These are phyloP conservation scores for Aspergillus leporis DNA, from an alignment of 495 filamentous ascomycete genomes.

Conservation along the genomic window DNA sequence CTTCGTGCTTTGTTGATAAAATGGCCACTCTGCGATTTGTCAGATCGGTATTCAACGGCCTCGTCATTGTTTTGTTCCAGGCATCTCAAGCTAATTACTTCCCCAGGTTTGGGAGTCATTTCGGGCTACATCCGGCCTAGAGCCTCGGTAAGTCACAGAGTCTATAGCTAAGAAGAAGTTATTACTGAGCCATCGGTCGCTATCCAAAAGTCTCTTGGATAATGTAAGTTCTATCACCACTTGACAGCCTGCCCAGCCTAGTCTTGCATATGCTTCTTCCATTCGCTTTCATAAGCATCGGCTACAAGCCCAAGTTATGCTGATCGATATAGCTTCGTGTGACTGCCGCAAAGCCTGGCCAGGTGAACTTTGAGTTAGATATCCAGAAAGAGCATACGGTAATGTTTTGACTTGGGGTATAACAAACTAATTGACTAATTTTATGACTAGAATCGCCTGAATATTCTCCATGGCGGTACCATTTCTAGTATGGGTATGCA, in stretches of 20 bases:
- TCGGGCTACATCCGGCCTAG: constrained; percentile 77
- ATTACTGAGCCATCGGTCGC: neutral
- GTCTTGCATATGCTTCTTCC: neutral
- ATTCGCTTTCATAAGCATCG: neutral
- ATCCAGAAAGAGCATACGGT: constrained; percentile 90
- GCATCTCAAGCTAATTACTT: constrained; percentile 10
- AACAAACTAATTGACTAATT: constrained; percentile 4
- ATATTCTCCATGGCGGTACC: constrained; percentile 90
- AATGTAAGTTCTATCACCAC: constrained; percentile 28
- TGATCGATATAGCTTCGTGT: constrained; percentile 63
- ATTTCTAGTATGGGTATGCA: constrained; percentile 82
- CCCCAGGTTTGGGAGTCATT: constrained; percentile 78
- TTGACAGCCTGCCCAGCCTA: neutral
- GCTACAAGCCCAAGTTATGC: constrained; percentile 4
- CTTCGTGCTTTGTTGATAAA: constrained; percentile 5
- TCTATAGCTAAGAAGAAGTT: neutral
- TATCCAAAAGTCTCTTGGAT: constrained; percentile 37
- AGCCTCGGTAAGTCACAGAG: constrained; percentile 67
- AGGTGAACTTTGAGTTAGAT: constrained; percentile 83
- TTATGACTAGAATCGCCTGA: constrained; percentile 72
- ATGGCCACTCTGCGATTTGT: constrained; percentile 66
- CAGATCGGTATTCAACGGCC: constrained; percentile 44
- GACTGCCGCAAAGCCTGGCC: constrained; percentile 71
- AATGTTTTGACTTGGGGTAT: constrained; percentile 14
- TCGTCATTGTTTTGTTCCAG: too few species aligned